Evolutionary conservation across 306 rosid genomes (phyloP), one percentile per base, ranked within the genome.

Genomic region (Cicer pinnatifidum): DNA sequence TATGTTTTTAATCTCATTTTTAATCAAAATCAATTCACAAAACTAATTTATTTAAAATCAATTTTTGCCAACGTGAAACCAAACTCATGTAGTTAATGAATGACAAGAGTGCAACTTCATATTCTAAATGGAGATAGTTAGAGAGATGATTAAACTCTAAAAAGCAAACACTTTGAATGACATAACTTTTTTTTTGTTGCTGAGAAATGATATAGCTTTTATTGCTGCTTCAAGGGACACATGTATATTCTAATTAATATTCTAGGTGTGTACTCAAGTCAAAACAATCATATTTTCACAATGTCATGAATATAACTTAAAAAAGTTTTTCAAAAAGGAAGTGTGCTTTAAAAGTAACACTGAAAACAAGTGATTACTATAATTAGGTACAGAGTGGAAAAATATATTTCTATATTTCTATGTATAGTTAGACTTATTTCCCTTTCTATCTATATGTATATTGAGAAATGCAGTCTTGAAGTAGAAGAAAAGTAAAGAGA

Each of bases 401-500:
- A 79, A 66, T 40, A 19, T 72, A 53, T 66, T 79, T 60, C 17
- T 58, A 28, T 40, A n/a, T 57, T 45, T 72, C 35, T 28, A 28
- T 28, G 48, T 44, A 9, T 19, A 51, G 66, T 40, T 48, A 71
- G 44, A 72, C 59, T 48, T 48, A 11, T 48, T 77, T 28, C 23
- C 20, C 63, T 28, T 61, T 59, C 69, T 10, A 33, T 72, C 6
- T 72, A 59, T 45, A 64, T 54, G 28, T 5, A 78, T 43, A 50
- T 38, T 1, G 15, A 62, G 59, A 16, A 11, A 2, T 81, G 20
- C 44, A 71, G 16, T 48, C 64, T 52, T 81, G 79, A 76, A 76
- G 81, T 76, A 76, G 81, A 81, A 76, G 78, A 56, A 35, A 81
- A 69, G 77, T 63, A 75, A 75, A 70, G 37, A 33, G 20, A 76